Percentiles rank a stretch among this genome's conserved stretches.
These are phyloP conservation scores for Pisolithus thermaeus DNA, from an alignment of 1,284 basidiomycete species.

Conservation along the genomic window DNA sequence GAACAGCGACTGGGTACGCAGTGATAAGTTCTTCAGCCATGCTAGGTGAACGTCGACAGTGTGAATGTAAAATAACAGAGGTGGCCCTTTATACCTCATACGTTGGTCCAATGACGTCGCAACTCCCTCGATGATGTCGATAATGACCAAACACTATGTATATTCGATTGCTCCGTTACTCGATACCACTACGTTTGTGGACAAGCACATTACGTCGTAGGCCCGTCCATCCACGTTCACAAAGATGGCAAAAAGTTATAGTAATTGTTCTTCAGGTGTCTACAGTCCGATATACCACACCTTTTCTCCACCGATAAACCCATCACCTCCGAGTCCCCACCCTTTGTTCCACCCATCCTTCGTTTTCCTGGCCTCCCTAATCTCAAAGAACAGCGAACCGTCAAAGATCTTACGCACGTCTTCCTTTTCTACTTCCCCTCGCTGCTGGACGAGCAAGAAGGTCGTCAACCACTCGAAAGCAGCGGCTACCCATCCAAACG, in stretches of 20 bases:
- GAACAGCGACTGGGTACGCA: conserved; percentile 20
- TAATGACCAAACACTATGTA: neutral
- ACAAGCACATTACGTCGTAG: too few relatives aligned
- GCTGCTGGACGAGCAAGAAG: conserved; percentile 23
- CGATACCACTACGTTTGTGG: neutral
- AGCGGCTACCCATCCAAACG: conserved; percentile 30
- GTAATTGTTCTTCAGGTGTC: neutral
- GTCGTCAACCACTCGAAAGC: conserved; percentile 30
- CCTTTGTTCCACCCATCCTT: conserved; percentile 25
- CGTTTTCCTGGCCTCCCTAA: conserved; percentile 12
- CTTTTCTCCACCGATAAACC: conserved; percentile 26
- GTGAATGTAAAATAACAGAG: neutral
- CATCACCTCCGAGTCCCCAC: conserved; percentile 25
- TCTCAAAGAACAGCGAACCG: conserved; percentile 27
- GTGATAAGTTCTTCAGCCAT: conserved; percentile 6
- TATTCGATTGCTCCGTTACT: neutral
- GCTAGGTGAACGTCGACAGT: neutral
- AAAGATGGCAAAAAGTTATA: conserved; percentile 4
- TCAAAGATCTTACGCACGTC: conserved; percentile 24
- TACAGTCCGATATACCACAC: conserved; percentile 24
- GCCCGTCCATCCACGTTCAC: neutral
- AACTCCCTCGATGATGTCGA: neutral
- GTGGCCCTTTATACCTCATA: neutral
- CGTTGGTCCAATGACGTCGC: neutral
- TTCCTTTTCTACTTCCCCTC: conserved; percentile 25